Conservation (phyloP, 441 rosid species). For the Pelargonium myrrhifolium region DNA sequence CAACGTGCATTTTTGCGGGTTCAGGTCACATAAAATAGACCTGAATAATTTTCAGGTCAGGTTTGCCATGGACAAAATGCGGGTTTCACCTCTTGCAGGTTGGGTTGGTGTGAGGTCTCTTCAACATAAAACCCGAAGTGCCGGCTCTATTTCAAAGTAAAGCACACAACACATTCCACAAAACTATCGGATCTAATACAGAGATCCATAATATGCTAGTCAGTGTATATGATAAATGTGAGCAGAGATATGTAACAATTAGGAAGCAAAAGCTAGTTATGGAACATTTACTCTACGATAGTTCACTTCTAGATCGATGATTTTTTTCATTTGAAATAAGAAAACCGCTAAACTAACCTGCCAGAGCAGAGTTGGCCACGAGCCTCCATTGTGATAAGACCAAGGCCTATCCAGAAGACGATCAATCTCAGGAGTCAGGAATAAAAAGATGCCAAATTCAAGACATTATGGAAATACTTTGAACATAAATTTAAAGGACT, state of each 20-base stretch:
- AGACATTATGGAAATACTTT: not conserved
- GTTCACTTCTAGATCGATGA: not conserved
- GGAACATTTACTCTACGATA: not conserved
- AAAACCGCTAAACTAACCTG: constrained; percentile 39
- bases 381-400: constrained; percentile 80
- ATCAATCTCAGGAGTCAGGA: not conserved
- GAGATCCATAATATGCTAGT: not conserved
- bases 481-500: not conserved
- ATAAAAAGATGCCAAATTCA: not conserved
- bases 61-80: no score
- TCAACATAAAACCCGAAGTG: no score
- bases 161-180: not conserved
- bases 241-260: no score
- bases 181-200: not conserved
- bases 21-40: no score
- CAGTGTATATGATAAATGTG: not conserved
- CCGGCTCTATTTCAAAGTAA: not conserved
- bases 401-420: constrained; percentile 47
- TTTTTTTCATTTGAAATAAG: not conserved
- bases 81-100: no score
- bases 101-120: no score
- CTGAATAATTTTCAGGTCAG: no score
- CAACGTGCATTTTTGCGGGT: no score
- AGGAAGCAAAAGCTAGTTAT: not conserved
- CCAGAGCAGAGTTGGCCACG: constrained; percentile 81